Conservation (phyloP, 202 grass and related monocot genomes). For the Brachypodium distachyon region DNA sequence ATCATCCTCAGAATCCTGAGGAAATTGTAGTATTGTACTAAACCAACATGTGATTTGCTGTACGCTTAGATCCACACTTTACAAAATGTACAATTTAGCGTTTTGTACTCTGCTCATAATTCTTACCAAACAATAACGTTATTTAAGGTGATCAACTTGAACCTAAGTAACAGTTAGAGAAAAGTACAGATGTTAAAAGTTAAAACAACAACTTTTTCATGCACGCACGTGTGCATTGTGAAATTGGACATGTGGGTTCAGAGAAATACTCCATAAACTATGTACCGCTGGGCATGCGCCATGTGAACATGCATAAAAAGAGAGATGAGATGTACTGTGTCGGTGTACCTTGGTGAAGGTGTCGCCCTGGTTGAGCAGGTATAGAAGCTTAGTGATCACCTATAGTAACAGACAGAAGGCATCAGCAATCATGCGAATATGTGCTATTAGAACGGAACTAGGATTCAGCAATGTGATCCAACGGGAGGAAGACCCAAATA, state of each 20-base stretch:
- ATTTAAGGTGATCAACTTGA: background rate
- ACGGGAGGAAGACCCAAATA: background rate
- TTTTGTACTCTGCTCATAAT: background rate
- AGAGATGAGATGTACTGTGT: background rate
- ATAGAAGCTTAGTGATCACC: constrained; percentile 98
- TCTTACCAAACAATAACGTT: background rate
- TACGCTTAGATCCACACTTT: background rate
- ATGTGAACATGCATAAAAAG: background rate
- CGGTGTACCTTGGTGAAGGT: constrained; percentile 81
- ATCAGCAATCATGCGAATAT: background rate
- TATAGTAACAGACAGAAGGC: constrained; percentile 16
- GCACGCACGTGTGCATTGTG: background rate
- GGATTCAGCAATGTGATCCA: background rate
- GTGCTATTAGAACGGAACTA: background rate
- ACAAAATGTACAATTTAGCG: background rate
- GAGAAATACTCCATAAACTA: background rate
- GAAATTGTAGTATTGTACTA: background rate
- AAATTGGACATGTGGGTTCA: background rate
- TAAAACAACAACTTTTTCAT: background rate
- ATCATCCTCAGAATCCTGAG: background rate
- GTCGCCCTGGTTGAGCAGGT: constrained; percentile 97
- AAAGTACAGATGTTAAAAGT: background rate
- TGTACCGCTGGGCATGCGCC: background rate
- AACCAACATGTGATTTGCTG: background rate
- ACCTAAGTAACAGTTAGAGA: background rate